Evolutionary conservation across 768 basidiomycete species (phyloP).

Genomic region (Plicaturopsis crispa): DNA sequence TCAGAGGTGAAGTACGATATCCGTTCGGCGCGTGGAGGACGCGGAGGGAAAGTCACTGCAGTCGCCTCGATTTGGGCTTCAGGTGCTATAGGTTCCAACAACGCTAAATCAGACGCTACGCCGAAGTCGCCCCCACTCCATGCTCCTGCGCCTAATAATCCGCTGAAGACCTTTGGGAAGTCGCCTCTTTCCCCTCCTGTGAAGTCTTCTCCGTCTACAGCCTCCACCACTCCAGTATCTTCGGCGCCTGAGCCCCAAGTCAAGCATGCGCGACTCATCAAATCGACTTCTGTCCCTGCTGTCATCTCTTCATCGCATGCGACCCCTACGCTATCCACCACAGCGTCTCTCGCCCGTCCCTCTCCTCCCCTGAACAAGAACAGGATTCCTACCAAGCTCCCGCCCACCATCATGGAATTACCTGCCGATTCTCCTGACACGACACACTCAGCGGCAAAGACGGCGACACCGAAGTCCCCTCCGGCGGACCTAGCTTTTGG

Average conservation of each 20-base stretch:
- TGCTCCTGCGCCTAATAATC: constrained; percentile 5
- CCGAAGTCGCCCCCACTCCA: constrained; percentile 6
- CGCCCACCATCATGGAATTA: constrained; percentile 27
- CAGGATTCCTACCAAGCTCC: constrained; percentile 21
- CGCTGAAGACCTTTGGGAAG: not conserved
- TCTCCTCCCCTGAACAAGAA: constrained; percentile 14
- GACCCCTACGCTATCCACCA: constrained; percentile 64
- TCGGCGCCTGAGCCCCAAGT: constrained; percentile 7
- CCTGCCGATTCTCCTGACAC: constrained; percentile 4
- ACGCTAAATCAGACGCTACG: not conserved
- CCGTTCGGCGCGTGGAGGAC: constrained; percentile 70
- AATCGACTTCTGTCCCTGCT: constrained; percentile 64
- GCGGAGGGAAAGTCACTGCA: constrained; percentile 66
- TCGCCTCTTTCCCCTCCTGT: no score
- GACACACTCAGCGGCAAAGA: constrained; percentile 8
- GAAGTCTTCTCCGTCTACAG: no score
- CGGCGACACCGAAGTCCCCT: constrained; percentile 1
- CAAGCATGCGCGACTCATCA: constrained; percentile 31
- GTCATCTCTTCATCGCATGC: constrained; percentile 67
- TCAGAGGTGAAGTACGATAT: constrained; percentile 63
- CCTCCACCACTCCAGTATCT: no score
- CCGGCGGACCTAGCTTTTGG: constrained; percentile 60
- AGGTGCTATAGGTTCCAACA: constrained; percentile 24
- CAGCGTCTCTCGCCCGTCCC: constrained; percentile 65
- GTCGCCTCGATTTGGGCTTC: constrained; percentile 72